These are phyloP conservation scores for Eragrostis curvula DNA, from an alignment of 176 grass and related monocot genomes.

Conservation along the genomic window DNA sequence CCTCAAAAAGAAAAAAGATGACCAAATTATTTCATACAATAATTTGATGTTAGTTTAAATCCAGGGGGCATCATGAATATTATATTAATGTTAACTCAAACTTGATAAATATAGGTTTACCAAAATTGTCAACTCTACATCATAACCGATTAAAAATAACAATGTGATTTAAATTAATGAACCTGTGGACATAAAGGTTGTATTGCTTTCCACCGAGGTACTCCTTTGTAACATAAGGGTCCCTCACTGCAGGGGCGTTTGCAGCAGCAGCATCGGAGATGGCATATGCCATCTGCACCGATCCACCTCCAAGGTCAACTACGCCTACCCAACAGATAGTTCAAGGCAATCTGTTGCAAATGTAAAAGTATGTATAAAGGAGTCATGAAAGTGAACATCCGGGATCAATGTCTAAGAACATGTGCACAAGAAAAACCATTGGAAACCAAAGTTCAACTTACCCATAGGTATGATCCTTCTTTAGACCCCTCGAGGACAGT, in stretches of 20 bases:
- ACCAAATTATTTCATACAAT: no score
- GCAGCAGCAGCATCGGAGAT: slow-evolving; percentile 41
- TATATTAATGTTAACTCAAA: no score
- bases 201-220: slow-evolving; percentile 46
- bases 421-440: no score
- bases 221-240: slow-evolving; percentile 50
- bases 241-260: slow-evolving; percentile 35
- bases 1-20: no score
- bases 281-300: slow-evolving; percentile 62
- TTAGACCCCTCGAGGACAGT: slow-evolving; percentile 49
- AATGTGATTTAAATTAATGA: neutral
- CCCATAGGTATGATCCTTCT: slow-evolving; percentile 71
- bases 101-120: no score
- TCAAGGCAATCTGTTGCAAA: slow-evolving; percentile 42
- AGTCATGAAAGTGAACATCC: no score
- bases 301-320: slow-evolving; percentile 60
- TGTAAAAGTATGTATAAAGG: no score
- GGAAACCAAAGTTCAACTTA: neutral
- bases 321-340: slow-evolving; percentile 55
- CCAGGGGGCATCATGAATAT: no score
- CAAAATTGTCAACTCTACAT: no score
- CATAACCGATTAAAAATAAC: no score
- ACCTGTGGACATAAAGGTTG: slow-evolving; percentile 64
- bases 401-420: no score
- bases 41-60: no score